These are phyloP conservation scores for Pseudocercospora fuligena DNA, from an alignment of 2,329 filamentous ascomycete genomes.

Conservation along the genomic window DNA sequence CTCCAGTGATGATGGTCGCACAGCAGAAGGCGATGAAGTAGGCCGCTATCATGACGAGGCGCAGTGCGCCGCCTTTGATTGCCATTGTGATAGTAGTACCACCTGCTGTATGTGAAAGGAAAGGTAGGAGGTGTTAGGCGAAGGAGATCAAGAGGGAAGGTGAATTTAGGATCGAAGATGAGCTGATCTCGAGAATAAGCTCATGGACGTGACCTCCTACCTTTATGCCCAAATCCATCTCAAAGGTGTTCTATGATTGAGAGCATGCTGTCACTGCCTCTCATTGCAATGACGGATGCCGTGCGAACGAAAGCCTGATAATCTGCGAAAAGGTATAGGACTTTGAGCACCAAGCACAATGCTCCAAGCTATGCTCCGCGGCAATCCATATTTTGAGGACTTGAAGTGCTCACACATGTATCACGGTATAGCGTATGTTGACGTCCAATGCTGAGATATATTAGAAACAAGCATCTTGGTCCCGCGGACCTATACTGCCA, in stretches of 20 bases:
- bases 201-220: background rate
- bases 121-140: background rate
- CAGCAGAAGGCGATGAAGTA: slow-evolving; percentile 20
- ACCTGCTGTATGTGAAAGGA: background rate
- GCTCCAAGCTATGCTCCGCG: background rate
- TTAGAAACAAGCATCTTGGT: background rate
- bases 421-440: background rate
- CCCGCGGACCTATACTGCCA: too few species aligned
- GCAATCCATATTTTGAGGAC: background rate
- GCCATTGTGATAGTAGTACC: slow-evolving; percentile 2
- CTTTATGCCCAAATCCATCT: background rate
- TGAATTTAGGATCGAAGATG: background rate
- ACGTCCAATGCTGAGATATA: background rate
- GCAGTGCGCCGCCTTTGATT: slow-evolving; percentile 18
- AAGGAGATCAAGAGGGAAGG: background rate
- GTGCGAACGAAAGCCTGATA: background rate
- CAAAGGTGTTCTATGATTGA: background rate
- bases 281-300: background rate
- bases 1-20: slow-evolving; percentile 19
- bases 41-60: slow-evolving; percentile 18
- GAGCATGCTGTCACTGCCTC: background rate
- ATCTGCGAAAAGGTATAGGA: background rate
- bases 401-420: background rate
- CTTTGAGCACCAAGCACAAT: background rate
- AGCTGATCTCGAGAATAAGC: background rate